Percentiles rank a stretch among this genome's conserved stretches.
phyloP scores from a whole-genome alignment of 805 yeast species.

The Hemisphaericaspora nanyangensis region DNA sequence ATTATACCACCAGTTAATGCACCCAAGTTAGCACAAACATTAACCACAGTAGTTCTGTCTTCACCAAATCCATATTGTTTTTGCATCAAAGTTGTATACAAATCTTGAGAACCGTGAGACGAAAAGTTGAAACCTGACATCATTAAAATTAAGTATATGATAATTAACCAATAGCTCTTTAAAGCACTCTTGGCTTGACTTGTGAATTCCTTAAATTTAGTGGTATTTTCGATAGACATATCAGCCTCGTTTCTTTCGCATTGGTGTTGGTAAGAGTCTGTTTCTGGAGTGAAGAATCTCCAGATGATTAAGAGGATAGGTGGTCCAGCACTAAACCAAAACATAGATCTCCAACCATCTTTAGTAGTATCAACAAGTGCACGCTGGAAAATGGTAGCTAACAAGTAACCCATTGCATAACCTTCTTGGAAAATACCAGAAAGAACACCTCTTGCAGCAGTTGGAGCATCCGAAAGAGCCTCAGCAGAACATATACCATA shows the following conservation, averaged over 20 bases:
- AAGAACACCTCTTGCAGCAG: conserved; percentile 53
- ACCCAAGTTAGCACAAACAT: conserved; percentile 62
- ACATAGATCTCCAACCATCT: conserved; percentile 66
- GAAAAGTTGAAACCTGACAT: conserved; percentile 70
- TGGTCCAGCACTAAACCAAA: conserved; percentile 72
- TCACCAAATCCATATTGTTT: conserved; percentile 46
- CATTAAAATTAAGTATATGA: conserved; percentile 32
- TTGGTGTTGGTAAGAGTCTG: conserved; percentile 43
- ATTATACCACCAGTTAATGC: conserved; percentile 63
- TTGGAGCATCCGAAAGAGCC: conserved; percentile 64
- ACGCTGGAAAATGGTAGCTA: conserved; percentile 62
- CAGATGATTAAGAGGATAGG: conserved; percentile 56
- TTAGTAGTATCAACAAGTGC: conserved; percentile 44
- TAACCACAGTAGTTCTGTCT: conserved; percentile 54
- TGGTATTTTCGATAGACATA: conserved; percentile 10
- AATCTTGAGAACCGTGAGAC: conserved; percentile 74
- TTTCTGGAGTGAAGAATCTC: conserved; percentile 59
- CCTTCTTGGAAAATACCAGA: conserved; percentile 58
- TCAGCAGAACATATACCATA: conserved; percentile 65
- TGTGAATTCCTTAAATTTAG: conserved; percentile 10
- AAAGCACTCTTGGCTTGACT: conserved; percentile 11
- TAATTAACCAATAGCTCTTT: conserved; percentile 27
- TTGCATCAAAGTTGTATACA: conserved; percentile 60
- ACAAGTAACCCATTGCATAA: conserved; percentile 63
- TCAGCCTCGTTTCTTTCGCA: conserved; percentile 5